These are phyloP conservation scores for Geopyxis carbonaria DNA, from an alignment of 495 filamentous ascomycete genomes.

Conservation along the genomic window DNA sequence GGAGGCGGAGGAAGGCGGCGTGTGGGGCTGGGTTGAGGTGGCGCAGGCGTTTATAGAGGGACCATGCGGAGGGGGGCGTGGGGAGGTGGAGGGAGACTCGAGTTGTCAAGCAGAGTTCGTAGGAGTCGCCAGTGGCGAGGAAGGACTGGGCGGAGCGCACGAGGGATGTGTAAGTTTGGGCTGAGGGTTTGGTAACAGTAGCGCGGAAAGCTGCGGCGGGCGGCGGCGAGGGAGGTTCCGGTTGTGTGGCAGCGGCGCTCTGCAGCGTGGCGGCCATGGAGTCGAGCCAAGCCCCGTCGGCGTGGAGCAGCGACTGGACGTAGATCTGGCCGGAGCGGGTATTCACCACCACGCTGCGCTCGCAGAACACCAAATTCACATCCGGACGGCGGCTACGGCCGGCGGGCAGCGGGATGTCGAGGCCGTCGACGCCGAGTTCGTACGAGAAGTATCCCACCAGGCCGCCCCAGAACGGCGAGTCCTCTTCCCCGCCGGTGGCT, in stretches of 20 bases:
- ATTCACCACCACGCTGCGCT: slow-evolving; percentile 66
- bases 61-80: slow-evolving; percentile 36
- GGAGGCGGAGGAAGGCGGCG: slow-evolving; percentile 62
- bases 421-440: slow-evolving; percentile 56
- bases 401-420: slow-evolving; percentile 30
- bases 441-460: slow-evolving; percentile 84
- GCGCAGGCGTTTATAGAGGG: slow-evolving; percentile 53
- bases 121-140: slow-evolving; percentile 67
- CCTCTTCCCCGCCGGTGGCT: slow-evolving; percentile 27
- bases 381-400: slow-evolving; percentile 36
- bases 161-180: slow-evolving; percentile 13
- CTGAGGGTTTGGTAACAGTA: slow-evolving; percentile 9
- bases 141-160: slow-evolving; percentile 52
- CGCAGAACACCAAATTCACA: slow-evolving; percentile 58
- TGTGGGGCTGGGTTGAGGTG: slow-evolving; percentile 70
- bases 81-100: slow-evolving; percentile 44
- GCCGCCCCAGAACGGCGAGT: slow-evolving; percentile 65
- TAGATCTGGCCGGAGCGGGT: slow-evolving; percentile 42
- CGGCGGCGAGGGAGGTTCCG: slow-evolving; percentile 3
- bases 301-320: slow-evolving; percentile 42
- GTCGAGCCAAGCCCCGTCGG: slow-evolving; percentile 24
- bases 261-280: slow-evolving; percentile 12
- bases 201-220: not conserved
- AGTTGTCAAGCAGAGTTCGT: slow-evolving; percentile 80
- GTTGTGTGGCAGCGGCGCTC: slow-evolving; percentile 12